Evolutionary conservation across 2,329 filamentous ascomycete genomes (phyloP).

Genomic region (Aspergillus caelatus): DNA sequence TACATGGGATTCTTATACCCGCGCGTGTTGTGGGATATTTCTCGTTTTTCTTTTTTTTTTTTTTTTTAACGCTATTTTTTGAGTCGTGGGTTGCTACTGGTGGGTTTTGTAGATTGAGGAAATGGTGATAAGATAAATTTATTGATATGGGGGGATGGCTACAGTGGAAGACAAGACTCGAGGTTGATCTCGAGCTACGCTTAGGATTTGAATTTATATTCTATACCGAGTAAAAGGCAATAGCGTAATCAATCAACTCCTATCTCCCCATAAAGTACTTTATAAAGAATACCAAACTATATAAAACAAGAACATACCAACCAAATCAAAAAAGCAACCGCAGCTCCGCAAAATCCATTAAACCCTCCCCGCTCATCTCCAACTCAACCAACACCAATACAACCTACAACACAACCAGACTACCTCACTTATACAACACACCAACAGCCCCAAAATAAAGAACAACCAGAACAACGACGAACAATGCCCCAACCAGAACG

Average conservation of each 20-base stretch:
- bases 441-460: background rate
- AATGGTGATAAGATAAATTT: background rate
- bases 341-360: background rate
- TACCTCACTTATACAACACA: background rate
- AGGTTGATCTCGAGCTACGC: background rate
- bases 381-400: background rate
- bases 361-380: background rate
- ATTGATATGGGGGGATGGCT: background rate
- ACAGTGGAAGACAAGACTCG: background rate
- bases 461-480: background rate
- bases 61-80: background rate
- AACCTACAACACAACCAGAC: background rate
- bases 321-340: too few species aligned
- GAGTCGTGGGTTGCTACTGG: background rate
- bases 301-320: too few species aligned
- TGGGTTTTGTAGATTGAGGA: background rate
- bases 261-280: background rate
- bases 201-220: background rate
- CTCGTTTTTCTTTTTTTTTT: background rate
- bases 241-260: background rate
- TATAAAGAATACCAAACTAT: background rate
- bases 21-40: background rate
- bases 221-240: background rate
- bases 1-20: background rate
- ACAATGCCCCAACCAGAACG: conserved; percentile 10